Evolutionary conservation across 1,139 yeast genomes (phyloP).

Genomic region (Yamadazyma oceani): DNA sequence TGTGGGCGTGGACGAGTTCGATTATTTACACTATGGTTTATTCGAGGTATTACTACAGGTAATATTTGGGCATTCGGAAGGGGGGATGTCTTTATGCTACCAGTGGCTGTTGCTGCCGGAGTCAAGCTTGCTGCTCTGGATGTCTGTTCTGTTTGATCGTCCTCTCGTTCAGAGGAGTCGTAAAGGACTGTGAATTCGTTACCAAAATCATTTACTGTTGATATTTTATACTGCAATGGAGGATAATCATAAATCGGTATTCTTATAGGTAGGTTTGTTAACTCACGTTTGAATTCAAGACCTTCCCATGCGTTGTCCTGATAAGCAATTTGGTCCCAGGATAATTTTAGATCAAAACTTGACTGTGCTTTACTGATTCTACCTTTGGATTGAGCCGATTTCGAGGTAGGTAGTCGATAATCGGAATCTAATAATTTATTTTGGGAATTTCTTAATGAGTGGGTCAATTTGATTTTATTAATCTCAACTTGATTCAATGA

Average conservation of each 20-base stretch:
- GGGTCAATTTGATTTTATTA: constrained; percentile 28
- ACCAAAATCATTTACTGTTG: constrained; percentile 21
- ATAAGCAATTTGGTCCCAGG: neutral
- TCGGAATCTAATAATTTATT: constrained; percentile 28
- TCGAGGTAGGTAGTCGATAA: constrained; percentile 31
- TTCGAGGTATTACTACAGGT: too few species aligned
- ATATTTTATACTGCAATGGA: constrained; percentile 25
- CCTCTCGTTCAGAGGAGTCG: constrained; percentile 11
- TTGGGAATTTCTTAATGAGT: constrained; percentile 29
- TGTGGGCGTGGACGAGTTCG: too few species aligned
- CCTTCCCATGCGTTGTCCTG: constrained; percentile 9
- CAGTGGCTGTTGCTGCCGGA: too few species aligned
- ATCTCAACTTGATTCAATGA: constrained; percentile 25
- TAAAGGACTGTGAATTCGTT: constrained; percentile 17
- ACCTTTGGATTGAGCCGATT: neutral
- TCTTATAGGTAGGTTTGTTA: constrained; percentile 22
- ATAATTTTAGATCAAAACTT: too few species aligned
- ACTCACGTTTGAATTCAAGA: constrained; percentile 28
- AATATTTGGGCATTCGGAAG: too few species aligned
- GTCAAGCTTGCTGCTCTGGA: too few species aligned
- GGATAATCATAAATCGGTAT: constrained; percentile 26
- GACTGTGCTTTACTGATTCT: neutral
- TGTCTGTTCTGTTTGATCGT: too few species aligned
- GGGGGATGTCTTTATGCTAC: too few species aligned
- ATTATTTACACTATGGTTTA: too few species aligned